Conservation (phyloP, 2,329 filamentous ascomycete species). For the Arachnomyces sp. region DNA sequence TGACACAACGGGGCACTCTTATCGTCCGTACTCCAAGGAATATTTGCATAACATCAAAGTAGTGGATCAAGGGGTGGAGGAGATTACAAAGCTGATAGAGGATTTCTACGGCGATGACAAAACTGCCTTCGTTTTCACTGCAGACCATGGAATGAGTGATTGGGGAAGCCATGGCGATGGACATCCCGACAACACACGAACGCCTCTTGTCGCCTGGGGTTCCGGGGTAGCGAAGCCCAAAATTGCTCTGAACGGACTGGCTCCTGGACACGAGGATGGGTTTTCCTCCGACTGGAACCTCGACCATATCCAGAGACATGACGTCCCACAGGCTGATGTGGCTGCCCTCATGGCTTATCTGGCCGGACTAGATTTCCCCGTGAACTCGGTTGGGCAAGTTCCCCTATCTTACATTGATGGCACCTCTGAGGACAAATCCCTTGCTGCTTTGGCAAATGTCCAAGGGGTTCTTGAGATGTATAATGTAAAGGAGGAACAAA, state of each 20-base stretch:
- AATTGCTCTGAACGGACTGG: constrained; percentile 46
- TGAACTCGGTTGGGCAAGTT: constrained; percentile 91
- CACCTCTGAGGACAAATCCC: constrained; percentile 66
- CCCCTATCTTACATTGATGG: constrained; percentile 76
- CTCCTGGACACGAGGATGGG: constrained; percentile 76
- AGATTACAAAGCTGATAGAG: constrained; percentile 73
- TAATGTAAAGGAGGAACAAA: constrained; percentile 80
- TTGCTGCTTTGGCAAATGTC: constrained; percentile 77
- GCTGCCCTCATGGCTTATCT: constrained; percentile 94
- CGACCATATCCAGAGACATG: constrained; percentile 71
- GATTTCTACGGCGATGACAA: constrained; percentile 77
- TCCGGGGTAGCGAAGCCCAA: constrained; percentile 76
- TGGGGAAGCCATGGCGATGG: constrained; percentile 99
- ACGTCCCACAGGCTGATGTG: constrained; percentile 89
- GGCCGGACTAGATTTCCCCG: constrained; percentile 78
- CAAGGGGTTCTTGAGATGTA: constrained; percentile 92
- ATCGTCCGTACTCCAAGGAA: constrained; percentile 87
- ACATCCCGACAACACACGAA: constrained; percentile 93
- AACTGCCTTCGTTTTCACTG: constrained; percentile 93
- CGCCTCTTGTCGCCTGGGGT: constrained; percentile 87
- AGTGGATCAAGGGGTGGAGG: constrained; percentile 81
- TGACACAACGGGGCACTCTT: constrained; percentile 80
- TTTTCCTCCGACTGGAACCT: constrained; percentile 86
- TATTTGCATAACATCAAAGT: constrained; percentile 92
- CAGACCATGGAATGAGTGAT: constrained; percentile 98